Evolutionary conservation across 495 filamentous ascomycete species (phyloP).

Genomic region (Hypomontagnella monticulosa): DNA sequence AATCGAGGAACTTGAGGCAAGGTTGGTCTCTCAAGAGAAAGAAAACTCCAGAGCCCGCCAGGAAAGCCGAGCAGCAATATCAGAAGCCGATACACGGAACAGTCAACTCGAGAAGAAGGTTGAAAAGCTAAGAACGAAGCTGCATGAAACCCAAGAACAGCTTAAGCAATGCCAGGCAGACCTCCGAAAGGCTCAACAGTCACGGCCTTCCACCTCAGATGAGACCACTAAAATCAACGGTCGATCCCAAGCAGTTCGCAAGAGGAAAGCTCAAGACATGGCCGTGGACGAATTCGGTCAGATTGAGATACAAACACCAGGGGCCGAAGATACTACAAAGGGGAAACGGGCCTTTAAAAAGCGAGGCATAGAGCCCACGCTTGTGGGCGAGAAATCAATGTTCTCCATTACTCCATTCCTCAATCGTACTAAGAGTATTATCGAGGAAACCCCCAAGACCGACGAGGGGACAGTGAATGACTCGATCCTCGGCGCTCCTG

Average conservation of each 20-base stretch:
- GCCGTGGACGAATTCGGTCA: slow-evolving; percentile 47
- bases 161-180: slow-evolving; percentile 67
- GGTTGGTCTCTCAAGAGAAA: slow-evolving; percentile 54
- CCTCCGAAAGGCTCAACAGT: slow-evolving; percentile 51
- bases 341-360: slow-evolving; percentile 58
- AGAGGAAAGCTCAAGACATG: slow-evolving; percentile 48
- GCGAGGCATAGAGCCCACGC: slow-evolving; percentile 60
- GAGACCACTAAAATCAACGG: slow-evolving; percentile 48
- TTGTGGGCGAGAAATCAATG: slow-evolving; percentile 82
- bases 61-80: slow-evolving; percentile 49
- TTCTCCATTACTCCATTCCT: slow-evolving; percentile 95
- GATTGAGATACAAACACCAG: slow-evolving; percentile 50
- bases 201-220: slow-evolving; percentile 40
- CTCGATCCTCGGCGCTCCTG: slow-evolving; percentile 33
- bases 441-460: slow-evolving; percentile 41
- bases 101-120: slow-evolving; percentile 72
- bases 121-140: slow-evolving; percentile 71
- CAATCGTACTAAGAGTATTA: slow-evolving; percentile 73
- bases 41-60: slow-evolving; percentile 52
- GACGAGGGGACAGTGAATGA: slow-evolving; percentile 38
- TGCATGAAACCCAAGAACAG: slow-evolving; percentile 72
- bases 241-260: slow-evolving; percentile 43
- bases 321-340: slow-evolving; percentile 44
- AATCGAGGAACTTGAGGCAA: slow-evolving; percentile 49
- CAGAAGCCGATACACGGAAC: slow-evolving; percentile 64